Base-by-base conservation (phyloP, 306 rosid species). In the Lotus japonicus region DNA sequence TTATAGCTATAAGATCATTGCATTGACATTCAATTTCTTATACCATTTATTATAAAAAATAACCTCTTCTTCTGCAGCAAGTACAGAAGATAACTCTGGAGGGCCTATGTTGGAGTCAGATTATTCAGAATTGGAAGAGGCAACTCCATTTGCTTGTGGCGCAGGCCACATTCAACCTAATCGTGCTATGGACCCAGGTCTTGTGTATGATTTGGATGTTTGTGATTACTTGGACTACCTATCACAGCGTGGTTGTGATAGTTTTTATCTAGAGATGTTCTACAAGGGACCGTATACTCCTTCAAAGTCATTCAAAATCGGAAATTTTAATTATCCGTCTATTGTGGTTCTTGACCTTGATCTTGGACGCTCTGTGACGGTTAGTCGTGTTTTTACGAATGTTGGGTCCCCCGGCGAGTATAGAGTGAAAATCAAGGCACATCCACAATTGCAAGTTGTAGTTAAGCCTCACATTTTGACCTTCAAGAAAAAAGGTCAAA, bases 151-250 rank as follows among this genome's bases (percentile, higher is more conserved):
- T n/a, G n/a, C n/a, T n/a, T n/a, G n/a, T n/a, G n/a, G n/a, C n/a
- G n/a, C n/a, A 2, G 90, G 87, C 18, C 82, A 83, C 10, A 58
- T 85, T 39, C 58, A 61, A 28, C 87, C 90, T n/a, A 85, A 80
- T 66, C 54, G 13, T 2, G 87, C 87, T 21, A 54, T 23, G 58
- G 65, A 77, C 46, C 90, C n/a, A n/a, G n/a, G n/a, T n/a, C n/a
- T n/a, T n/a, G n/a, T n/a, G n/a, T n/a, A n/a, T n/a, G n/a, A n/a
- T n/a, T n/a, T n/a, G n/a, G 43, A 65, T 5, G 31, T 12, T 0
- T 8, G 19, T 1, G 90, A 85, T 50, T 85, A 80, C 81, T 57
- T 85, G 66, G 80, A 83, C 73, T 80, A 80, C 81, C 61, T 85
- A 51, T 85, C 87, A 7, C 68, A 79, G 21, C 79, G 35, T 36